Evolutionary conservation across 2,329 filamentous ascomycete species (phyloP).

Genomic region (Epicoccum sorghinum): DNA sequence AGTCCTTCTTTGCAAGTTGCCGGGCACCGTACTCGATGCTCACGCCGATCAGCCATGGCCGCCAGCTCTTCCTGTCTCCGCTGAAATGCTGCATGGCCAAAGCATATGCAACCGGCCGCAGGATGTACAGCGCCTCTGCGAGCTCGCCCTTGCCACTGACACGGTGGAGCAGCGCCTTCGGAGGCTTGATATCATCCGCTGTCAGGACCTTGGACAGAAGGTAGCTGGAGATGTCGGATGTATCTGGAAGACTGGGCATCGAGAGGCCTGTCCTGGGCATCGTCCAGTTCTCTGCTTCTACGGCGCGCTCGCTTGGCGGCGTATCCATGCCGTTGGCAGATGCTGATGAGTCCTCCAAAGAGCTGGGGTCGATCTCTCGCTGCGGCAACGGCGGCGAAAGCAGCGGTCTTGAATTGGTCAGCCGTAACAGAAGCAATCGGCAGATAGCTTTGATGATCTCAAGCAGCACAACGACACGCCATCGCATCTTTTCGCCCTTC

Average conservation of each 20-base stretch:
- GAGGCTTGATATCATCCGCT: conserved; percentile 94
- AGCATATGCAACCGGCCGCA: conserved; percentile 87
- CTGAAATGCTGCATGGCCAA: conserved; percentile 76
- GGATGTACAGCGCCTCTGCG: conserved; percentile 89
- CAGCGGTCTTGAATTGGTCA: conserved; percentile 82
- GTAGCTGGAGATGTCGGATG: conserved; percentile 83
- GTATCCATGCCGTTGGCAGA: conserved; percentile 56
- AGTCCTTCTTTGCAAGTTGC: conserved; percentile 76
- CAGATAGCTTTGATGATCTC: conserved; percentile 88
- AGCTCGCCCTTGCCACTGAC: conserved; percentile 75
- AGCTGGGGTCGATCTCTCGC: conserved; percentile 75
- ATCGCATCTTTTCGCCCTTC: conserved; percentile 78
- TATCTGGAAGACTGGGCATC: conserved; percentile 80
- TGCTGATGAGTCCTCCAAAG: conserved; percentile 58
- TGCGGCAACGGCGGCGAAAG: conserved; percentile 86
- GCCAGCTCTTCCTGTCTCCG: conserved; percentile 79
- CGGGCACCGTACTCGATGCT: conserved; percentile 85
- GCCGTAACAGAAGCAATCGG: conserved; percentile 75
- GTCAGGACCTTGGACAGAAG: conserved; percentile 89
- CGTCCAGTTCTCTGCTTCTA: conserved; percentile 67
- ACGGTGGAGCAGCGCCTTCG: conserved; percentile 82
- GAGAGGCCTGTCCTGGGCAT: conserved; percentile 95
- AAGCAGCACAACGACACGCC: conserved; percentile 84
- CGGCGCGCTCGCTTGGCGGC: conserved; percentile 48
- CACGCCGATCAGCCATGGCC: conserved; percentile 87